phyloP scores from a whole-genome alignment of 257 asterid species.

The Scutellaria barbata region DNA sequence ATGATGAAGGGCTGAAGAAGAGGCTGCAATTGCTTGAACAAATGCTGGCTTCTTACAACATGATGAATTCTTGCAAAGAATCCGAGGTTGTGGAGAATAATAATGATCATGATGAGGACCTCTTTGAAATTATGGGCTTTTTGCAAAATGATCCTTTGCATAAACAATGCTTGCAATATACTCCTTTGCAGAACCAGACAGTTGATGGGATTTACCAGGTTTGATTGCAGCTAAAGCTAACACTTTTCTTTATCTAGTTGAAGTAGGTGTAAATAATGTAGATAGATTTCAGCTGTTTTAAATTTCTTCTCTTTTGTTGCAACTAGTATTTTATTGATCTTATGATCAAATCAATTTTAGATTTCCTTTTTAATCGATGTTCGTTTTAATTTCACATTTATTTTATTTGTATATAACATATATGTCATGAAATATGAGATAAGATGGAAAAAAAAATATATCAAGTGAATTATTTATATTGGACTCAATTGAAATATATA shows the following conservation, averaged over 20 bases:
- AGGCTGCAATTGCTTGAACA: conserved; percentile 47
- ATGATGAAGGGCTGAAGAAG: conserved; percentile 49
- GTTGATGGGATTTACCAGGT: conserved; percentile 53
- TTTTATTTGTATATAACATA: no score
- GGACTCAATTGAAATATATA: no score
- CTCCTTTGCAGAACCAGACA: conserved; percentile 42
- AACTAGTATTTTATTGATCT: not conserved
- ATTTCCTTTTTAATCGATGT: no score
- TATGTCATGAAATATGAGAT: no score
- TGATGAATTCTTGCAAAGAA: not conserved
- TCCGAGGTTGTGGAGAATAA: not conserved
- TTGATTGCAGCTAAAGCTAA: conserved; percentile 29
- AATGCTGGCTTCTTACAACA: conserved; percentile 33
- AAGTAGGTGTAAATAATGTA: conserved; percentile 14
- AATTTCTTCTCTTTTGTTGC: not conserved
- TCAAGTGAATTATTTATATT: not conserved
- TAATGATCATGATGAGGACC: conserved; percentile 27
- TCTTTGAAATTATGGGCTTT: conserved; percentile 31
- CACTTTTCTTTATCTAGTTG: not conserved
- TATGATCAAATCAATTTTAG: no score
- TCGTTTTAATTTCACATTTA: no score
- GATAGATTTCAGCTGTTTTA: not conserved
- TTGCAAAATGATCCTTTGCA: conserved; percentile 45
- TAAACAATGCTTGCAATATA: conserved; percentile 26
- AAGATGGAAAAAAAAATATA: not conserved